Evolutionary conservation across 352 stramenopile species (phyloP).

Genomic region (Pythium volutum): DNA sequence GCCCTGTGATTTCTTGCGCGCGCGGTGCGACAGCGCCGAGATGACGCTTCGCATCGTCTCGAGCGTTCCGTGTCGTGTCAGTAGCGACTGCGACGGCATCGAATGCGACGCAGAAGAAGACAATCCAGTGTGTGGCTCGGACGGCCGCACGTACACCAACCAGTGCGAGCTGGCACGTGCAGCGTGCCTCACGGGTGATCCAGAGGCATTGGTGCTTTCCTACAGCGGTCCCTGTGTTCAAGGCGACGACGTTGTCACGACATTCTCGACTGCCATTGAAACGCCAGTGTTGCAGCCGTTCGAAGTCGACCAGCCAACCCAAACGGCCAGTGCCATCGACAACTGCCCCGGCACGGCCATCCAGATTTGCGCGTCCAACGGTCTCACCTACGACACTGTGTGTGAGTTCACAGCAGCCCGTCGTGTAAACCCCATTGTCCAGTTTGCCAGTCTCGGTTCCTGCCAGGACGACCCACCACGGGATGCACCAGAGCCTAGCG

Average conservation of each 20-base stretch:
- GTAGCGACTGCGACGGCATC: background rate
- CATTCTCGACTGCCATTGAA: no score
- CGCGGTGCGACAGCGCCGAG: background rate
- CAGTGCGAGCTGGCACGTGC: constrained; percentile 3
- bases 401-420: background rate
- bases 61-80: background rate
- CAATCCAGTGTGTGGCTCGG: constrained; percentile 14
- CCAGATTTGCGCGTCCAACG: background rate
- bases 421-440: background rate
- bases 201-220: background rate
- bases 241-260: no score
- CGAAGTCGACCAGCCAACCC: background rate
- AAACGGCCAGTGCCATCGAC: background rate
- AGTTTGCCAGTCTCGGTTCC: background rate
- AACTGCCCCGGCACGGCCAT: background rate
- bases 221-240: background rate
- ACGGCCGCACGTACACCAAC: constrained; percentile 21
- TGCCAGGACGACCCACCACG: background rate
- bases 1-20: background rate
- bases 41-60: background rate
- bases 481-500: background rate
- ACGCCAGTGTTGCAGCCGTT: background rate
- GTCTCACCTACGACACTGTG: constrained; percentile 4
- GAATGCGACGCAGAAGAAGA: background rate
- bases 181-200: background rate